Conservation (phyloP, 768 basidiomycete genomes). For the Tylopilus intermedius region DNA sequence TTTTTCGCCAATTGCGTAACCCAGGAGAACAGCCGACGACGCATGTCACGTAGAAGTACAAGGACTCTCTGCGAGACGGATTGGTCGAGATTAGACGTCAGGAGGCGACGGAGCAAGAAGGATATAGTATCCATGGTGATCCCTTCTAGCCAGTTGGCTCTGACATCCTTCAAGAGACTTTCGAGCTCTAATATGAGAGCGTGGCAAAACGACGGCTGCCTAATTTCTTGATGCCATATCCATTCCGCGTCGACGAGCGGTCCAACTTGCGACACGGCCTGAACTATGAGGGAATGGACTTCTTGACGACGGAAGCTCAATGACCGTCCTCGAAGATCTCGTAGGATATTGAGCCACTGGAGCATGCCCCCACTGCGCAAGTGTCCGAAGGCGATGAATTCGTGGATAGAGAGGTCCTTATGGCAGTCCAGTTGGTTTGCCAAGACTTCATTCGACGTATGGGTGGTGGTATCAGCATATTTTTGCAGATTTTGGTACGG, state of each 20-base stretch:
- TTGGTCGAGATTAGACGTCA: slow-evolving; percentile 21
- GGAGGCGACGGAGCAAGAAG: slow-evolving; percentile 32
- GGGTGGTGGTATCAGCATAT: too few relatives aligned
- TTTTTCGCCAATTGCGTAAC: slow-evolving; percentile 28
- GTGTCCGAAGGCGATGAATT: slow-evolving; percentile 16
- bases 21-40: slow-evolving; percentile 34
- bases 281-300: slow-evolving; percentile 39
- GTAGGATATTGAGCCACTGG: slow-evolving; percentile 49
- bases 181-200: slow-evolving; percentile 33
- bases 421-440: slow-evolving; percentile 21
- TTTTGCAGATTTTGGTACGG: too few relatives aligned
- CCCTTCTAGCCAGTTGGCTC: slow-evolving; percentile 38
- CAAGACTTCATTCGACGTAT: slow-evolving; percentile 1
- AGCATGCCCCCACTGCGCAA: slow-evolving; percentile 42
- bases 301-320: slow-evolving; percentile 37
- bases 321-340: slow-evolving; percentile 34
- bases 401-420: slow-evolving; percentile 32
- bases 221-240: slow-evolving; percentile 14
- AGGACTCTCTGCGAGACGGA: slow-evolving; percentile 18
- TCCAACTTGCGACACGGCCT: slow-evolving; percentile 42
- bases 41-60: slow-evolving; percentile 27
- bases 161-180: slow-evolving; percentile 24
- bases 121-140: slow-evolving; percentile 30
- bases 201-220: slow-evolving; percentile 7
- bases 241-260: neutral